Evolutionary conservation across 805 yeast genomes (phyloP), one percentile per base, ranked within the genome.

Genomic region (Suhomyces sp.): DNA sequence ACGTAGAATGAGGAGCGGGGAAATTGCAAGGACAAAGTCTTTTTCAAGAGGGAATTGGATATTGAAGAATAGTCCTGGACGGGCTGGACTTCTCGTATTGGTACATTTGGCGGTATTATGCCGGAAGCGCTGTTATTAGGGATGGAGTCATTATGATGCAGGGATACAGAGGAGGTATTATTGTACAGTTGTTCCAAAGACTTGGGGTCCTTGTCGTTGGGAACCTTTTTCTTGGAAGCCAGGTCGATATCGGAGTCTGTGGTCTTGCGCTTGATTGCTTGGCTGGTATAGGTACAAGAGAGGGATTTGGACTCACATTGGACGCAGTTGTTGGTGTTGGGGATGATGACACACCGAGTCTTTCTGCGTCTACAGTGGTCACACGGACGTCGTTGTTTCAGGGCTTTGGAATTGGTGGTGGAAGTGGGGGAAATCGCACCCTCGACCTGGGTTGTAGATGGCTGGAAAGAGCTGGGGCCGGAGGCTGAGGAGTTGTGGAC

Each of bases 1-100:
- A 90, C 81, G 49, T 79, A 84, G 51, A 87, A 87, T 13, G 95
- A 83, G 0, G 96, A 88, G 38, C 96, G 67, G 1, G 98, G 96
- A 50, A 81, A 87, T 54, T 88, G 96, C 14, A 86, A 61, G n/a
- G 85, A 75, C 20, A 81, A 65, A 0, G 88, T 81, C 46, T 77
- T 80, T 49, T 80, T 81, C 44, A 83, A 67, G 17, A 83, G 57
- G 3, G 87, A 79, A 41, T 79, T 74, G 45, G 74, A 79, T 57
- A 83, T 70, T 25, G 68, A 56, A 1, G 86, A 72, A 56, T 83
- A 83, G 54, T 83, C 90, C 33, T 76, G 80, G 10, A 82, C 68
- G 2, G 88, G 88, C 2, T 71, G 68, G 17, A 67, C 72, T 25
- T 74, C 79, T 35, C 82, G 51, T 22, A 76, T 70, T 3, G 60